Conservation (phyloP, 345 rosid genomes). For the Microthlaspi erraticum region DNA sequence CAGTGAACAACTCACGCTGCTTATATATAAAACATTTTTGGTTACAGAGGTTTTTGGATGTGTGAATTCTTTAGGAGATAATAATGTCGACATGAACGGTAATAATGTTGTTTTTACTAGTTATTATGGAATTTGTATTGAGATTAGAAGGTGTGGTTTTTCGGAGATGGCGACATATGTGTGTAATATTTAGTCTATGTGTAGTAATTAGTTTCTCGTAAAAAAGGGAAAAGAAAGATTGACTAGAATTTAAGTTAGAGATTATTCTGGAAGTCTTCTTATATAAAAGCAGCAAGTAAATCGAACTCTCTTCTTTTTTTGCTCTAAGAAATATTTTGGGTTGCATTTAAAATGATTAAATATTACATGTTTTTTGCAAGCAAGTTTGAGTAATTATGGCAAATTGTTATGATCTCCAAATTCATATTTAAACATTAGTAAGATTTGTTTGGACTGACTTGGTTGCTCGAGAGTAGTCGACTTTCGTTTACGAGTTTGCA, state of each 20-base stretch:
- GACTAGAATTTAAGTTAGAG: not conserved
- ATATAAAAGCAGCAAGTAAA: not conserved
- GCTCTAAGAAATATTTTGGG: no score
- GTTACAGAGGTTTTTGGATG: constrained; percentile 15
- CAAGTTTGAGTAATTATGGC: no score
- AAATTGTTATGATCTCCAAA: no score
- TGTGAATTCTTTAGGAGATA: not conserved
- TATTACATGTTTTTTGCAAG: no score
- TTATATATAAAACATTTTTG: constrained; percentile 3
- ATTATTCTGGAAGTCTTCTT: not conserved
- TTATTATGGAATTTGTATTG: not conserved
- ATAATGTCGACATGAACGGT: constrained; percentile 38
- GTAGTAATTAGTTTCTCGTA: constrained; percentile 22
- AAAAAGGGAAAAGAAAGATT: not conserved
- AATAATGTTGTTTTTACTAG: constrained; percentile 9
- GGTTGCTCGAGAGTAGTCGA: no score
- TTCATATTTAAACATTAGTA: no score
- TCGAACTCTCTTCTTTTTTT: not conserved
- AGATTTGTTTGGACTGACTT: no score
- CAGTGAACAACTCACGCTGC: constrained; percentile 31
- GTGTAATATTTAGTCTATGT: not conserved
- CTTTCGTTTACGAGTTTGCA: no score
- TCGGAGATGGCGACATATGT: constrained; percentile 41
- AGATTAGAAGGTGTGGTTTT: not conserved
- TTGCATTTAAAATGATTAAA: no score